These are phyloP conservation scores for Puccinellia tenuiflora DNA, from an alignment of 176 grass and related monocot species.

Conservation along the genomic window DNA sequence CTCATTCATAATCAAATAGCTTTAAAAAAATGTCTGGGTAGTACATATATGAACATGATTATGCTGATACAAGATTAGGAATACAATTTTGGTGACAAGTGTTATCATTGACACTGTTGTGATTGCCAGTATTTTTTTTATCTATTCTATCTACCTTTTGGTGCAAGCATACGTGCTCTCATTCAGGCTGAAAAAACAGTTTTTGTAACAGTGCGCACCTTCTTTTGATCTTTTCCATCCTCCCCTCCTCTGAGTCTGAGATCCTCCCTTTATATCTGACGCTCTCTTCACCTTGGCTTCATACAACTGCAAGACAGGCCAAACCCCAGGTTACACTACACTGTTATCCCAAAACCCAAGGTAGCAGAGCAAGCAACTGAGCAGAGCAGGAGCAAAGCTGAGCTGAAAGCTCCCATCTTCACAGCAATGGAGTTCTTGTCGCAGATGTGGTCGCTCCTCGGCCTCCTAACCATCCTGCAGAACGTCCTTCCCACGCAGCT, in stretches of 20 bases:
- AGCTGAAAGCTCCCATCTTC: background rate
- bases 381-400: background rate
- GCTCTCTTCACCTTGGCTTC: slow-evolving; percentile 11
- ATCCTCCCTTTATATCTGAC: background rate
- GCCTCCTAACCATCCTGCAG: slow-evolving; percentile 92
- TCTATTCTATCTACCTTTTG: slow-evolving; percentile 7
- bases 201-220: background rate
- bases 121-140: slow-evolving; percentile 13
- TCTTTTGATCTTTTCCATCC: background rate
- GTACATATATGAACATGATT: background rate
- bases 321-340: background rate
- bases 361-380: background rate
- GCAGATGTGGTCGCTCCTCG: slow-evolving; percentile 96
- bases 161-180: slow-evolving; percentile 3
- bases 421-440: slow-evolving; percentile 78
- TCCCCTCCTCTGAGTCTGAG: background rate
- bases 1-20: background rate
- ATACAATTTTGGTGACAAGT: background rate
- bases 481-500: slow-evolving; percentile 94
- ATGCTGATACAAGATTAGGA: background rate
- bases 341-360: background rate
- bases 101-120: background rate
- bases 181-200: background rate
- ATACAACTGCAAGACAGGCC: slow-evolving; percentile 21
- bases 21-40: background rate